A percentile compares a stretch with the other conserved stretches of the same genome.
Conservation (phyloP, 345 rosid species). For the Firmiana major region DNA sequence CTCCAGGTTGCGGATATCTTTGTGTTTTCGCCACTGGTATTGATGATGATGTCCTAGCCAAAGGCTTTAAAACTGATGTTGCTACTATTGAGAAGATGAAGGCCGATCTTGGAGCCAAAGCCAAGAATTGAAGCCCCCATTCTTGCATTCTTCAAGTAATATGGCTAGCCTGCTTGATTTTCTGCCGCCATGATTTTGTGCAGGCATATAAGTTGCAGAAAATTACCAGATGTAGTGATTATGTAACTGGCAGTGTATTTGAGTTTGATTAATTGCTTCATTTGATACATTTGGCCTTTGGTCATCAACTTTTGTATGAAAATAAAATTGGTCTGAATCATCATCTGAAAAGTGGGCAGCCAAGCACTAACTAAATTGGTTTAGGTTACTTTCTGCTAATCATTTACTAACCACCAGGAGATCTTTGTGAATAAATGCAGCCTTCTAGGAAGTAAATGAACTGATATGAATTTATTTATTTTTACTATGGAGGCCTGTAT, state of each 20-base stretch:
- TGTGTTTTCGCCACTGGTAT: background rate
- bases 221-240: too few species aligned
- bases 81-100: background rate
- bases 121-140: background rate
- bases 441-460: background rate
- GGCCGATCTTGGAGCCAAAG: background rate
- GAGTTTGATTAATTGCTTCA: too few species aligned
- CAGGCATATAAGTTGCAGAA: background rate
- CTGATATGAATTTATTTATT: too few species aligned
- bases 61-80: slow-evolving; percentile 8
- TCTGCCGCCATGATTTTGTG: background rate
- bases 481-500: too few species aligned
- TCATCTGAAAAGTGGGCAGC: background rate
- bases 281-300: too few species aligned
- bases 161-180: background rate
- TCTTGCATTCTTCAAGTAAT: background rate
- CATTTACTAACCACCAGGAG: too few species aligned
- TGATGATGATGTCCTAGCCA: background rate
- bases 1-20: too few species aligned
- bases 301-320: too few species aligned
- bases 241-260: too few species aligned
- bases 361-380: background rate
- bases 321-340: too few species aligned
- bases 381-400: too few species aligned
- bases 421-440: too few species aligned